Base-by-base conservation (phyloP, 2,329 filamentous ascomycete genomes). In the Penicillium sp. region DNA sequence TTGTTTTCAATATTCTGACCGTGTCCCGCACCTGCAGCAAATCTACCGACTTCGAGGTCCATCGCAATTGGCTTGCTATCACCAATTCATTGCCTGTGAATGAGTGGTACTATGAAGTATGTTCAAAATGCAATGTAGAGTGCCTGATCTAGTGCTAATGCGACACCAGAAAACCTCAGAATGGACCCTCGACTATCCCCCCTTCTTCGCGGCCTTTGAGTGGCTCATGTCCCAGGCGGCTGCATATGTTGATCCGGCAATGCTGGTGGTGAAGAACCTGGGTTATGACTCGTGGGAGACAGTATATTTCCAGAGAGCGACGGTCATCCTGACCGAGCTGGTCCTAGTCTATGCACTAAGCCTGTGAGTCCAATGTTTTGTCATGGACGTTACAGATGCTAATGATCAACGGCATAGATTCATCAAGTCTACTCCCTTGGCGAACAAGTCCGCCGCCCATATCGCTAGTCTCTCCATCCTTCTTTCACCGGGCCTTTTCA, bases 31-130 rank as follows among this genome's bases (percentile, higher is more conserved):
- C 35, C 35, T n/a, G n/a, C 35, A 97, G 93, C 82, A 97, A 96
- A 82, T 99, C 95, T 6, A 99, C 95, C 67, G 95, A 99, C 76
- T 99, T 99, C 70, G 95, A 99, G 77, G 95, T 99, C 54, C 95
- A 99, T 19, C 23, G 21, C 13, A 99, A 99, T 80, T 99, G 95
- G 95, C 87, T 99, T 42, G 95, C 95, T 62, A 92, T 98, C 67
- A 98, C 95, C 4, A 83, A 96, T 77, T 96, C 90, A 60, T 83
- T 98, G 21, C 91, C 93, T 3, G 78, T 93, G 50, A 87, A 90
- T 75, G 83, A 96, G 66, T 99, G 95, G 95, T 99, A 99, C 78
- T 93, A 89, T 72, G 95, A 99, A 78, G 85, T 87, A 71, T 59
- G 73, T 60, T 11, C 25, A 31, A 29, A 39, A 16, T 29, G 19